Evolutionary conservation across 352 stramenopile genomes (phyloP).

Genomic region (Phytophthora niederhauseri): DNA sequence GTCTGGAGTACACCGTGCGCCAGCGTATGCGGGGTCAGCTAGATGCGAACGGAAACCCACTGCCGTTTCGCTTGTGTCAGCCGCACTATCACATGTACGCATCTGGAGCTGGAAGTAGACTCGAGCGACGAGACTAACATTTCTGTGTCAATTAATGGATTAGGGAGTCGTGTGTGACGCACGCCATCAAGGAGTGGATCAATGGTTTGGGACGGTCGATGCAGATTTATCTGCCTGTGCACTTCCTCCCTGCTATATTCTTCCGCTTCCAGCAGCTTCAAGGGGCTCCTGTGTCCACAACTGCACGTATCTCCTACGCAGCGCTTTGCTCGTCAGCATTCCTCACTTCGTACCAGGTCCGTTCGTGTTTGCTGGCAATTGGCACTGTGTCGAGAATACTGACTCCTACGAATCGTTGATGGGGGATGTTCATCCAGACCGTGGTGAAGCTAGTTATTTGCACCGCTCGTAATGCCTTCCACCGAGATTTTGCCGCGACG

Average conservation of each 20-base stretch:
- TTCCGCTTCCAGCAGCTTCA: constrained; percentile 76
- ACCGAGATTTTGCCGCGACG: constrained; percentile 56
- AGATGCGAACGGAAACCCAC: constrained; percentile 37
- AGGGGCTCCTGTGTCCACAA: constrained; percentile 49
- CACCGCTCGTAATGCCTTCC: constrained; percentile 71
- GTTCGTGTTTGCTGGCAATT: neutral
- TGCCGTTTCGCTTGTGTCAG: constrained; percentile 79
- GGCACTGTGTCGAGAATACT: neutral
- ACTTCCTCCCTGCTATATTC: constrained; percentile 76
- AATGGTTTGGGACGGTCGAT: constrained; percentile 68
- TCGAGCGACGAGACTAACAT: neutral
- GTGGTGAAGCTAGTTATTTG: constrained; percentile 79
- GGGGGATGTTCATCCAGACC: constrained; percentile 40
- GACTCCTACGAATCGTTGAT: neutral
- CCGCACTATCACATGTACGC: constrained; percentile 87
- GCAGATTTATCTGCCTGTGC: constrained; percentile 84
- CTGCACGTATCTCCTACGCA: constrained; percentile 59
- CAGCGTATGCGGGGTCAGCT: constrained; percentile 58
- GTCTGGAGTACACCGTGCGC: constrained; percentile 72
- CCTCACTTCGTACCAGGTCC: constrained; percentile 83
- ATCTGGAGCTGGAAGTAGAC: neutral
- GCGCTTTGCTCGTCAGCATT: constrained; percentile 83
- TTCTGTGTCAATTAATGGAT: constrained; percentile 1
- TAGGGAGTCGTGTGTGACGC: constrained; percentile 84
- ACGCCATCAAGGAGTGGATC: constrained; percentile 80